Evolutionary conservation across 116 monocot species (phyloP), one percentile per base, ranked within the genome.

Genomic region (Dioscorea cayenensis): DNA sequence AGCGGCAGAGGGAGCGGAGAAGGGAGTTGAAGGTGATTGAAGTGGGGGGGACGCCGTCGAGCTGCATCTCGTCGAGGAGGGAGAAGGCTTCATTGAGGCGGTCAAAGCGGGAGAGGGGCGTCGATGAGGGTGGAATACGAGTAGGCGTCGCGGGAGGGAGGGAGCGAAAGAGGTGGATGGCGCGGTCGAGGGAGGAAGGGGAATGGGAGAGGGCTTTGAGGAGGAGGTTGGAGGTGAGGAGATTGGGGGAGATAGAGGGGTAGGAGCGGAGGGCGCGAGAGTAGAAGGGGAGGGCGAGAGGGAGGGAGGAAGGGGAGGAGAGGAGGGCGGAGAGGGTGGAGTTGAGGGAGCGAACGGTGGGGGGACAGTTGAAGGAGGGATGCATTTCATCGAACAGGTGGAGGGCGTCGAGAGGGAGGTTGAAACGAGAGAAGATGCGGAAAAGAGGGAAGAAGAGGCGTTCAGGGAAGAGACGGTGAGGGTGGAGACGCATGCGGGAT

Each of bases 41-140:
- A 6, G 75, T 71, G 22, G 90, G 86, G 23, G 76, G 20, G 28
- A 82, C 72, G 16, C 92, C 84, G 32, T 96, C 96, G 21, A 87
- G 77, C 66, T 77, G 82, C 87, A 92, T 90, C 75, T 92, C 92
- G 59, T 92, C 88, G 48, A 96, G 81, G 20, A 96, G 71, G 43
- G 80, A 73, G 68, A 83, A 65, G n/a, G 96, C 96, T 69, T 96
- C 92, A 28, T 83, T 73, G 28, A 84, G 61, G 27, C 86, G 85
- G 32, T 72, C 71, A 1, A 48, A 66, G 43, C 77, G 63, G 29
- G 79, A 72, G 17, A 96, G 81, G 81, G 2, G 72, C 83, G 32
- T 84, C 79, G 52, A 92, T 86, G 19, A 92, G 64, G 12, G 90
- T 96, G 12, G 87, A 82, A 71, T 92, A 90, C 60, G 92, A 65